phyloP scores from a whole-genome alignment of 2,329 filamentous ascomycete genomes.

The Xenoacremonium recifei region DNA sequence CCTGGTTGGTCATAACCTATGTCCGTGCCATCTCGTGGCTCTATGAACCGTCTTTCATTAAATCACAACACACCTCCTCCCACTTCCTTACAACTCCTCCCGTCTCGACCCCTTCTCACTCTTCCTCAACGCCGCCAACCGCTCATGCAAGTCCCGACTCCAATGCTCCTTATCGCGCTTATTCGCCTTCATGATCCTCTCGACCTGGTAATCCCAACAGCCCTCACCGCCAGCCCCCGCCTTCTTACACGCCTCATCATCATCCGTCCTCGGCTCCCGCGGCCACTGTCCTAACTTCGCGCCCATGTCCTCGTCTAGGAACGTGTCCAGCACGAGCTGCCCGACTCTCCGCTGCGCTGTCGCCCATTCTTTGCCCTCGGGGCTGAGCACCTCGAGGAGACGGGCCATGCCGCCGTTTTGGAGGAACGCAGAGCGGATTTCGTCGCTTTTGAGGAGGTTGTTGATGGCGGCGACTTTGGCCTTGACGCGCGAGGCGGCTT shows the following conservation, averaged over 20 bases:
- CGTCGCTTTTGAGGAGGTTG: constrained; percentile 53
- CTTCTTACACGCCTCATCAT: constrained; percentile 23
- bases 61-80: too few relatives aligned
- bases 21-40: too few relatives aligned
- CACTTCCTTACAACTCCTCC: constrained; percentile 34
- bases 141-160: constrained; percentile 42
- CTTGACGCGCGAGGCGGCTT: constrained; percentile 29
- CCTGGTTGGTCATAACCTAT: too few relatives aligned
- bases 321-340: constrained; percentile 61
- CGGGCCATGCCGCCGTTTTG: constrained; percentile 50
- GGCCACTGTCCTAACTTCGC: constrained; percentile 59
- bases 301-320: constrained; percentile 65
- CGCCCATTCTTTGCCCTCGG: constrained; percentile 47
- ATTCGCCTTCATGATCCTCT: constrained; percentile 36
- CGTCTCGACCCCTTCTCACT: constrained; percentile 22
- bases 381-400: constrained; percentile 52
- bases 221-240: constrained; percentile 45
- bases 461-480: constrained; percentile 51
- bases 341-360: constrained; percentile 53
- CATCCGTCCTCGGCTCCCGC: constrained; percentile 27
- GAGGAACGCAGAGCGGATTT: constrained; percentile 56
- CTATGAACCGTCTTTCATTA: too few relatives aligned
- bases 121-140: constrained; percentile 33
- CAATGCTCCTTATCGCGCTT: constrained; percentile 40
- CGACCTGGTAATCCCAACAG: constrained; percentile 59